These are phyloP conservation scores for Metarhizium guizhouense DNA, from an alignment of 2,329 filamentous ascomycete genomes.

Conservation along the genomic window DNA sequence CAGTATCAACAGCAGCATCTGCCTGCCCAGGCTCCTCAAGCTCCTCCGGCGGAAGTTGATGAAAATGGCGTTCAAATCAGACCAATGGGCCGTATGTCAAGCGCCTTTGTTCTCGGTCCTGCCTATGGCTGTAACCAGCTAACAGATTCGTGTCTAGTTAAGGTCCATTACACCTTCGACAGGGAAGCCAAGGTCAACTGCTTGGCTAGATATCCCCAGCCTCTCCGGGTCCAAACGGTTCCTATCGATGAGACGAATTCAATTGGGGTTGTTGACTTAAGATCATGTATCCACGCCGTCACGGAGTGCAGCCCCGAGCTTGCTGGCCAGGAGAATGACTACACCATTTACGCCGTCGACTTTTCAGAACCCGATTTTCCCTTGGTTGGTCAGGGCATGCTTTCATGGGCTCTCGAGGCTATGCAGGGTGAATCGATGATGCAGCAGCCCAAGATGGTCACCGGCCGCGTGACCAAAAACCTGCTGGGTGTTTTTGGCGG, in stretches of 20 bases:
- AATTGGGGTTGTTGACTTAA: constrained; percentile 82
- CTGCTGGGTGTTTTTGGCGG: constrained; percentile 75
- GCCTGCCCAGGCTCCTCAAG: constrained; percentile 16
- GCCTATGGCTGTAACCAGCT: constrained; percentile 8
- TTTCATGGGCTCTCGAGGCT: constrained; percentile 67
- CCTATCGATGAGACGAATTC: constrained; percentile 69
- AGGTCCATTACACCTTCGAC: constrained; percentile 95
- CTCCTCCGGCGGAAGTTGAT: constrained; percentile 20
- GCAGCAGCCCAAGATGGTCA: constrained; percentile 65
- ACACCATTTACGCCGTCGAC: constrained; percentile 94
- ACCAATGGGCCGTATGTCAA: constrained; percentile 58
- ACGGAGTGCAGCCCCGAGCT: constrained; percentile 76
- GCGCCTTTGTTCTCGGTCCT: constrained; percentile 6
- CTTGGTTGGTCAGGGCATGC: constrained; percentile 88
- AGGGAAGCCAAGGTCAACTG: constrained; percentile 81
- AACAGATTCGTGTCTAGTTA: constrained; percentile 50
- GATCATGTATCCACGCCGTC: constrained; percentile 79
- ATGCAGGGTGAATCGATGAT: constrained; percentile 29
- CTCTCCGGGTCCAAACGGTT: constrained; percentile 71
- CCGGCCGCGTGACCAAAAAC: constrained; percentile 84
- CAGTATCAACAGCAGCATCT: constrained; percentile 14
- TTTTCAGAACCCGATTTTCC: constrained; percentile 93
- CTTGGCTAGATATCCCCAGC: constrained; percentile 74
- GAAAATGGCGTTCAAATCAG: constrained; percentile 48
- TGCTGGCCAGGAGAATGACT: constrained; percentile 61